Base-by-base conservation (phyloP, 306 rosid species). In the Medicago truncatula region DNA sequence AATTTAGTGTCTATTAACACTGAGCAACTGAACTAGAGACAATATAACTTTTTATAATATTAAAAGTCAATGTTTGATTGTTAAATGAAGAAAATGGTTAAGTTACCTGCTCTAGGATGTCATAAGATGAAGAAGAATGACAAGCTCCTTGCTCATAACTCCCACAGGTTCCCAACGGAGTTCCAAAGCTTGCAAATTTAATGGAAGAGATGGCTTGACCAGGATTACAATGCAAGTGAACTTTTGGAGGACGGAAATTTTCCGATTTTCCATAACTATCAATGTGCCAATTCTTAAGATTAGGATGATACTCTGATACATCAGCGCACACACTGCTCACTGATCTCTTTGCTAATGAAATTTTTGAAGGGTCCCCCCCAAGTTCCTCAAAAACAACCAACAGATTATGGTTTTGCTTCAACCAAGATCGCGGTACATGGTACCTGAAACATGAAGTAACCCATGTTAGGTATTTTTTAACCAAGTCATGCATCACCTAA, bases 151-250 rank as follows among this genome's bases (percentile, higher is more conserved):
- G 85, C 78, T 90, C 96, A 88, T 90, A 96, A 62, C 67, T 92
- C 57, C 99, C 99, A 79, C 99, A 96, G 31, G 99, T 90, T 38
- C 99, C 99, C 3, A 80, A 69, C 78, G 99, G 98, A 38, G 98
- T 96, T 75, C 99, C 99, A 74, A 96, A 96, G 86, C 99, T 96
- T 58, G 99, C 99, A 56, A 96, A 96, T 82, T 92, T 92, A 39
- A 96, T 90, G 85, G 96, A 87, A 82, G 98, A 78, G 50, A 96
- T 96, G 65, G 87, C 71, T 53, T 96, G 92, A 65, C 96, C 99
- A 60, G 79, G 76, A 76, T 82, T 86, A 70, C 99, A 96, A 68
- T 82, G 91, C 79, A 96, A 87, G 81, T 92, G 97, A 81, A 90
- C 98, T 80, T 96, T 96, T 23, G 99, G 98, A 52, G 85, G 84